These are phyloP conservation scores for Catharanthus roseus DNA, from an alignment of 257 asterid species.

Conservation along the genomic window DNA sequence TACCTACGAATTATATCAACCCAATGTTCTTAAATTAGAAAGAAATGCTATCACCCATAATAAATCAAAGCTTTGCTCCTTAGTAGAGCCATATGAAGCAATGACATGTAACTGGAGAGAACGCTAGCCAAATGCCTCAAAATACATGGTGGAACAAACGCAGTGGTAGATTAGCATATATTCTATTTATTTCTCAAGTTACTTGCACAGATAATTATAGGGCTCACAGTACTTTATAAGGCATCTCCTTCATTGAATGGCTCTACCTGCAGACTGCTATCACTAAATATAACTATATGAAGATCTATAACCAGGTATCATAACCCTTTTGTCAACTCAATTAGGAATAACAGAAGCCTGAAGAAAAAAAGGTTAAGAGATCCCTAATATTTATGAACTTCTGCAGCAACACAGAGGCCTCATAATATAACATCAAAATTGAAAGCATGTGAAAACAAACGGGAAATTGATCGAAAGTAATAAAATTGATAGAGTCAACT, in stretches of 20 bases:
- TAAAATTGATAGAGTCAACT: constrained; percentile 16
- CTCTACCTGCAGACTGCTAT: not conserved
- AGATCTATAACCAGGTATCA: not conserved
- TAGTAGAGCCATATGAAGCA: not conserved
- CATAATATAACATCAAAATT: not conserved
- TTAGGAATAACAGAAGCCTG: not conserved
- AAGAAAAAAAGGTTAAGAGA: not conserved
- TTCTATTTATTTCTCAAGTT: not conserved
- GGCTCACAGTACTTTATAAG: not conserved
- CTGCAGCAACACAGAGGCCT: not conserved
- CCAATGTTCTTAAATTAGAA: not conserved
- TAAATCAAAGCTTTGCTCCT: not conserved
- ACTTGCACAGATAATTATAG: not conserved
- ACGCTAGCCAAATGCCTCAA: not conserved
- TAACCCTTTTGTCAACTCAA: not conserved
- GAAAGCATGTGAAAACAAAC: not conserved
- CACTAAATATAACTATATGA: not conserved
- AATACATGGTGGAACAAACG: not conserved
- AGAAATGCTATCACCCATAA: not conserved
- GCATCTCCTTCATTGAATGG: not conserved
- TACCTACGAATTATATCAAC: not conserved
- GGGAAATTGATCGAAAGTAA: not conserved
- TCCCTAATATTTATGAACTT: not conserved
- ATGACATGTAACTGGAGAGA: not conserved
- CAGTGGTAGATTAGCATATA: not conserved